Conservation (phyloP, 2,329 filamentous ascomycete species). For the Huntiella omanensis region DNA sequence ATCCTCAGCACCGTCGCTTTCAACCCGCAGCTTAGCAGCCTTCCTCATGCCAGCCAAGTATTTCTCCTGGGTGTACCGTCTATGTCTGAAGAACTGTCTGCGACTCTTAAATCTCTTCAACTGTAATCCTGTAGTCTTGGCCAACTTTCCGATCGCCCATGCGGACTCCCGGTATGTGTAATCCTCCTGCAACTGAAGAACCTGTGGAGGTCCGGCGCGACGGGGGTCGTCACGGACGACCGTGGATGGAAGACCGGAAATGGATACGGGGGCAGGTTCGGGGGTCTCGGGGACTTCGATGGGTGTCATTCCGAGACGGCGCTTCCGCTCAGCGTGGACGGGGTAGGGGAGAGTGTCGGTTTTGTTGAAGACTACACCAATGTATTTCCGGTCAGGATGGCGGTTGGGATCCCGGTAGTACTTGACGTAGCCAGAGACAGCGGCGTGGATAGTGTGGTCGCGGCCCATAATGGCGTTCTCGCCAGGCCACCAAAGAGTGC, state of each 20-base stretch:
- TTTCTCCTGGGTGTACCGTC: conserved; percentile 24
- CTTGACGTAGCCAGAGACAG: conserved; percentile 73
- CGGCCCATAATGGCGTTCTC: conserved; percentile 91
- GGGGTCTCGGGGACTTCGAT: conserved; percentile 17
- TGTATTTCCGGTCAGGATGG: conserved; percentile 81
- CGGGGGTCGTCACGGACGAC: conserved; percentile 23
- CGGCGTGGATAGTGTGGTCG: conserved; percentile 88
- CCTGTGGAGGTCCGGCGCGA: conserved; percentile 23
- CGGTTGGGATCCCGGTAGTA: conserved; percentile 79
- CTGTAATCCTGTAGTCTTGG: conserved; percentile 30
- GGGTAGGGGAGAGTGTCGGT: conserved; percentile 63
- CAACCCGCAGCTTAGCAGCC: conserved; percentile 18
- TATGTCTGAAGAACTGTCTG: conserved; percentile 28
- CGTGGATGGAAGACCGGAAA: conserved; percentile 30
- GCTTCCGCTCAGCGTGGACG: conserved; percentile 50
- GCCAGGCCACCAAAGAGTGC: conserved; percentile 83
- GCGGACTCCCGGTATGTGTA: conserved; percentile 43
- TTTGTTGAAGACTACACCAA: conserved; percentile 78
- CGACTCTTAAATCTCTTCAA: conserved; percentile 32
- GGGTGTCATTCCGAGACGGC: conserved; percentile 56
- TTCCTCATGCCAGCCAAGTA: conserved; percentile 24
- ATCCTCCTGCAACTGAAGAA: conserved; percentile 31
- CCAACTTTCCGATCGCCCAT: conserved; percentile 37
- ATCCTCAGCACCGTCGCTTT: conserved; percentile 13
- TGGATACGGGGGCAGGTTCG: conserved; percentile 23